phyloP scores from a whole-genome alignment of 768 basidiomycete genomes.

The Gautieria morchelliformis region DNA sequence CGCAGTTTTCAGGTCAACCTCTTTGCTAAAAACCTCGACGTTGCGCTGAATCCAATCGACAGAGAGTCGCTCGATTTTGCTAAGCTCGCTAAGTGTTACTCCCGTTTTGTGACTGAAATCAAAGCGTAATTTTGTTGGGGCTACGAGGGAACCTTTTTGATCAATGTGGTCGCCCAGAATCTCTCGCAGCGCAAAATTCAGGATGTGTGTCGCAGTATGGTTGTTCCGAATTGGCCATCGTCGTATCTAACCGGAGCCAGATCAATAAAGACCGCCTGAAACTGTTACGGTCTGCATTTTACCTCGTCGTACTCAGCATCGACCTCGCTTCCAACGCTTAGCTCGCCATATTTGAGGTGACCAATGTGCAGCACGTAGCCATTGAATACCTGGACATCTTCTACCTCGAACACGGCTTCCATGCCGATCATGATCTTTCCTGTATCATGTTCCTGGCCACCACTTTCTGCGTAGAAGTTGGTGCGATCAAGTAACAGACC shows the following conservation, averaged over 20 bases:
- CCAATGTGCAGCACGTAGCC: constrained; percentile 96
- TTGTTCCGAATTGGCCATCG: constrained; percentile 96
- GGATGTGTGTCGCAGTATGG: constrained; percentile 97
- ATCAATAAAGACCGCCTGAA: neutral
- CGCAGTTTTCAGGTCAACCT: constrained; percentile 68
- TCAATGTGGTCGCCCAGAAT: constrained; percentile 95
- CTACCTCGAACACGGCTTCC: constrained; percentile 84
- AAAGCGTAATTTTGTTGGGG: constrained; percentile 91
- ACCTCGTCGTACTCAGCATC: constrained; percentile 92
- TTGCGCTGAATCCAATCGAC: constrained; percentile 86
- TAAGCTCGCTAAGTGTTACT: constrained; percentile 65
- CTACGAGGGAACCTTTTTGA: constrained; percentile 96
- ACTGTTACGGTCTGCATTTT: constrained; percentile 9
- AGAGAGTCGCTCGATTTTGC: constrained; percentile 75
- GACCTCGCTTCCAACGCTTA: constrained; percentile 72
- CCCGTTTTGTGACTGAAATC: constrained; percentile 96
- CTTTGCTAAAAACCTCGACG: constrained; percentile 81
- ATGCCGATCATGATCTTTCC: constrained; percentile 92
- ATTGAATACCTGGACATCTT: constrained; percentile 87
- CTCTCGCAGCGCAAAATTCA: constrained; percentile 89
- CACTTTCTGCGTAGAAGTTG: constrained; percentile 95
- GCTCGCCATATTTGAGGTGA: constrained; percentile 75
- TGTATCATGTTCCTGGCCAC: constrained; percentile 95
- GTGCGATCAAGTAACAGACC: constrained; percentile 87
- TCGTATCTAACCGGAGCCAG: constrained; percentile 46